These are phyloP conservation scores for Odontarrhena argentea DNA, from an alignment of 345 rosid genomes.

Conservation along the genomic window DNA sequence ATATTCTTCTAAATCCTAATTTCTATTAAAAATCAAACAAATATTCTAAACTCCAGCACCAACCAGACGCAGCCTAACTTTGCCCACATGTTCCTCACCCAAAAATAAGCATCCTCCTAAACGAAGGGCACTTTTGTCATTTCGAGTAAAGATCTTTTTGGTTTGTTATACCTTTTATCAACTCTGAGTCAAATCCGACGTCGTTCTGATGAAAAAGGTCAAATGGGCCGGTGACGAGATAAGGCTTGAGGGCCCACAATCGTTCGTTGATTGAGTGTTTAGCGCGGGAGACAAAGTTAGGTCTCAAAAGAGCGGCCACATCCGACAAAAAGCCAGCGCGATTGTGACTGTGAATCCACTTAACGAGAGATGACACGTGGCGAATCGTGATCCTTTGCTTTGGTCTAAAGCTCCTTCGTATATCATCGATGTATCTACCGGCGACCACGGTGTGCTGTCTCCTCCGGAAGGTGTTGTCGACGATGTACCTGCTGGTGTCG, in stretches of 20 bases:
- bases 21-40: constrained; percentile 28
- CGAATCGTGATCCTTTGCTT: constrained; percentile 50
- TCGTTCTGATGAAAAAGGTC: constrained; percentile 34
- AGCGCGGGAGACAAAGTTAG: constrained; percentile 25
- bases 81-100: constrained; percentile 33
- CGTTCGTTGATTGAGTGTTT: constrained; percentile 7
- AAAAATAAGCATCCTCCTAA: constrained; percentile 20
- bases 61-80: constrained; percentile 37
- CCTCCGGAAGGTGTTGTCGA: constrained; percentile 17
- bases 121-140: constrained; percentile 3
- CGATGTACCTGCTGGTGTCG: constrained; percentile 24
- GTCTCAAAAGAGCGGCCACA: constrained; percentile 47
- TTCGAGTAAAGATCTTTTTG: constrained; percentile 1
- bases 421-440: constrained; percentile 55
- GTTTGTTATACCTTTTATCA: no score
- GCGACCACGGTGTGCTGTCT: constrained; percentile 8
- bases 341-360: constrained; percentile 37
- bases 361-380: constrained; percentile 35
- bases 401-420: constrained; percentile 65
- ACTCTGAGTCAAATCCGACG: constrained; percentile 39
- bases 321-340: constrained; percentile 50
- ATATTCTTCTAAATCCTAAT: constrained; percentile 27
- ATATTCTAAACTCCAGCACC: constrained; percentile 25
- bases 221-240: constrained; percentile 35
- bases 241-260: constrained; percentile 19